These are phyloP conservation scores for Irpex sp. DNA, from an alignment of 1,284 basidiomycete species.

Conservation along the genomic window DNA sequence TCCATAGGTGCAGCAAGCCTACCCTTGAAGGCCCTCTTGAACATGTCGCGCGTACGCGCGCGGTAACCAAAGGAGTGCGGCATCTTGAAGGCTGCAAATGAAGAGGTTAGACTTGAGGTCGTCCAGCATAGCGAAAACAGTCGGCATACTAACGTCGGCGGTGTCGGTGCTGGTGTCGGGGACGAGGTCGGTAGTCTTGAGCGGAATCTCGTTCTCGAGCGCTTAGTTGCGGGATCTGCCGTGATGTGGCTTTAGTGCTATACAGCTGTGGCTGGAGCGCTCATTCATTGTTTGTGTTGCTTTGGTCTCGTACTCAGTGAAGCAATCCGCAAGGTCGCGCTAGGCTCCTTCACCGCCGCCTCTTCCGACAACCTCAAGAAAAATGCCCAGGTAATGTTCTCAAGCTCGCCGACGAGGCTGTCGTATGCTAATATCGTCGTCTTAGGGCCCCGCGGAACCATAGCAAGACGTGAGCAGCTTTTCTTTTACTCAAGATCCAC, in stretches of 20 bases:
- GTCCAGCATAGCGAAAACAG: slow-evolving; percentile 20
- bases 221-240: slow-evolving; percentile 4
- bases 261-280: slow-evolving; percentile 40
- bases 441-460: slow-evolving; percentile 84
- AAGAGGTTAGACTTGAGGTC: slow-evolving; percentile 16
- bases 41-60: slow-evolving; percentile 99
- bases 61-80: slow-evolving; percentile 99
- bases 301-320: slow-evolving; percentile 18
- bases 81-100: slow-evolving; percentile 70
- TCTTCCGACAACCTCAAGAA: slow-evolving; percentile 49
- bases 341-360: slow-evolving; percentile 24
- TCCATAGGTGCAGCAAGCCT: slow-evolving; percentile 25
- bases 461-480: slow-evolving; percentile 79
- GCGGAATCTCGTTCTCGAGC: slow-evolving; percentile 6
- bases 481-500: slow-evolving; percentile 64
- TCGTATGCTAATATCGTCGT: slow-evolving; percentile 33
- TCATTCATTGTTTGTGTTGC: slow-evolving; percentile 22
- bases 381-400: slow-evolving; percentile 76
- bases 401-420: slow-evolving; percentile 12
- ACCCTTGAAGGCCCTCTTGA: slow-evolving; percentile 98
- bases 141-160: slow-evolving; percentile 34
- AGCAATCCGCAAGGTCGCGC: slow-evolving; percentile 24
- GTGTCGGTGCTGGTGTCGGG: slow-evolving; percentile 41
- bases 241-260: slow-evolving; percentile 24
- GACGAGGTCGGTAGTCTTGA: slow-evolving; percentile 19